A percentile compares a stretch with the other conserved stretches of the same genome.
Conservation (phyloP, 169 alveolate species). For the Toxoplasma gondii region DNA sequence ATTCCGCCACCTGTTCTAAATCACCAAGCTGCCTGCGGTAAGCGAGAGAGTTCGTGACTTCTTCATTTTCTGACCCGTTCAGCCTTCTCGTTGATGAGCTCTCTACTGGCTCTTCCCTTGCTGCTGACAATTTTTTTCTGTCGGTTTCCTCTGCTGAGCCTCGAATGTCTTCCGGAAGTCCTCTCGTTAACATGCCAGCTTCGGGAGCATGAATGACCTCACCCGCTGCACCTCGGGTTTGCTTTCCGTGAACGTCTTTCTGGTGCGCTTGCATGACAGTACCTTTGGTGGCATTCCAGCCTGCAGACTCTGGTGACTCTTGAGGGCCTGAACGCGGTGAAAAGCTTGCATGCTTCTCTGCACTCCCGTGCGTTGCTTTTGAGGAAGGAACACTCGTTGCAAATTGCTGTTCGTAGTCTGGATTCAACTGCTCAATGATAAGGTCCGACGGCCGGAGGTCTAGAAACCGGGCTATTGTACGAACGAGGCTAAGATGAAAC, state of each 20-base stretch:
- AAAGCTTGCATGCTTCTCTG: background rate
- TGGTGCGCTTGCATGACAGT: too few species aligned
- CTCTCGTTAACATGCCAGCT: background rate
- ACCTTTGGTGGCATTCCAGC: too few species aligned
- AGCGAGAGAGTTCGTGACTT: background rate
- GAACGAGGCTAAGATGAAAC: background rate
- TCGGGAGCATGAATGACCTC: background rate
- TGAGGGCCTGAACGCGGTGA: background rate
- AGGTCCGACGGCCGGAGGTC: background rate
- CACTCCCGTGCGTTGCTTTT: background rate
- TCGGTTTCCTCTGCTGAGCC: too few species aligned
- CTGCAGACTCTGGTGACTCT: too few species aligned
- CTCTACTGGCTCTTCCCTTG: background rate
- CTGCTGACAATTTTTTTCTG: background rate
- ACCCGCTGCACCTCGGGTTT: background rate
- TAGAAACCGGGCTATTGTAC: background rate
- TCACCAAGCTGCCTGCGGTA: background rate
- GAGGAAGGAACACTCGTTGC: background rate
- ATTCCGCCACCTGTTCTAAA: too few species aligned
- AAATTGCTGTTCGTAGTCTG: background rate
- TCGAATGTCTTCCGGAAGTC: background rate
- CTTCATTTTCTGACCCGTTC: background rate
- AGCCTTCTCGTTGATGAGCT: background rate
- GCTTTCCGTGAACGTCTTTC: background rate
- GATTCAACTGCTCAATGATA: conserved; percentile 1